These are phyloP conservation scores for Solanum sparsipilum DNA, from an alignment of 257 asterid species.

Conservation along the genomic window DNA sequence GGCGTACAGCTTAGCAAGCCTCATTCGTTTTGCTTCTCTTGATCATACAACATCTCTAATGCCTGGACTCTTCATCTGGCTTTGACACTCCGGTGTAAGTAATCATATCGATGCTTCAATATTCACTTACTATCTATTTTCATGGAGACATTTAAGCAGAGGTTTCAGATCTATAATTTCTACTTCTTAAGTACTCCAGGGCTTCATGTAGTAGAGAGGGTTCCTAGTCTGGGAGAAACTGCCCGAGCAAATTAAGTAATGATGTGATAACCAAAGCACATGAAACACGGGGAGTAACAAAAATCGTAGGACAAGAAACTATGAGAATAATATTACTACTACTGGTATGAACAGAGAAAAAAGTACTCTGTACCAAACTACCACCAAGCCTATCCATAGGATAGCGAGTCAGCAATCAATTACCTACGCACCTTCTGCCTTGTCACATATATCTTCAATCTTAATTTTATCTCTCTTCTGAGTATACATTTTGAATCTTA, in stretches of 20 bases:
- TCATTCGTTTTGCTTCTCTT: neutral
- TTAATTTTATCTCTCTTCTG: neutral
- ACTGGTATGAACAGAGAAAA: too few species aligned
- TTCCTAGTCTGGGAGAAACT: too few species aligned
- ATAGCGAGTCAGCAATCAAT: too few species aligned
- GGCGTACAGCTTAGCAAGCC: too few species aligned
- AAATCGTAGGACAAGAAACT: too few species aligned
- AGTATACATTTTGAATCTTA: neutral
- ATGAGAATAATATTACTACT: too few species aligned
- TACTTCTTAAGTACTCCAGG: neutral
- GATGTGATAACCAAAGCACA: neutral
- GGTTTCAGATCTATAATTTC: neutral
- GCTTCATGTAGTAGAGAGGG: neutral
- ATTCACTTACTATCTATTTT: neutral
- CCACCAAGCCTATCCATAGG: too few species aligned
- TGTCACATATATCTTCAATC: neutral
- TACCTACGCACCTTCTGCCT: neutral
- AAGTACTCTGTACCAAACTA: too few species aligned
- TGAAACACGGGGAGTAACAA: neutral
- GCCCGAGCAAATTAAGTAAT: neutral
- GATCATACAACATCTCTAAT: neutral
- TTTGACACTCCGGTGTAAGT: neutral
- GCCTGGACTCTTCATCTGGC: neutral
- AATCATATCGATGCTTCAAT: neutral
- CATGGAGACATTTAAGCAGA: neutral